Evolutionary conservation across 2,329 filamentous ascomycete species (phyloP), one percentile per base, ranked within the genome.

Genomic region (Fusarium nurragi): DNA sequence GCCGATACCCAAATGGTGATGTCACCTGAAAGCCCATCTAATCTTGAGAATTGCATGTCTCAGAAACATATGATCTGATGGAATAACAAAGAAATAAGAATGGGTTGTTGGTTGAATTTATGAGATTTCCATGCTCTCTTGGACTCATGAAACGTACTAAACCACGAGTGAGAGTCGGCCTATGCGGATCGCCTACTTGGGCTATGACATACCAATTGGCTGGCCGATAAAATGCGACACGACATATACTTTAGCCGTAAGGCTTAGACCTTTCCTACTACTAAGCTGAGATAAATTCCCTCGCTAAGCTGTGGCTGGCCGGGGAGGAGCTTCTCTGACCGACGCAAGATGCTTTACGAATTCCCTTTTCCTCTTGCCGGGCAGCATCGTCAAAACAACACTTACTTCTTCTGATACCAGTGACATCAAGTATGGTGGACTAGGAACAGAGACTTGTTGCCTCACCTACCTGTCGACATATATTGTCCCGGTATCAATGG

Each of bases 401-500:
- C 16, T 18, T 34, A 21, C n/a, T 56, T 32, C 12, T 18, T 21
- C 23, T 13, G 23, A 38, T 6, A 9, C 14, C 1, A 32, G 19
- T 7, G 21, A 54, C 4, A 10, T 22, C 1, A 6, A 25, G 10
- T 12, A 22, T 9, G 32, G 4, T 6, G 12, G 41, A 0, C 36
- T 37, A n/a, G 21, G 8, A 6, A 14, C 25, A n/a, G 39, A 5
- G 2, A 74, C 41, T 2, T 48, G 26, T 13, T 57, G 54, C 6
- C 12, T 57, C 2, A 48, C 54, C 10, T 56, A 57, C 3, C 8
- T 48, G 0, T 57, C 51, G 2, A 57, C 54, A 1, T 57, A 56
- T 23, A 34, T 57, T 0, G 36, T 4, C 3, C 51, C 51, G 1
- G 13, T 57, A 1, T 56, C 54, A 6, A 14, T 40, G 1, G 11